Base-by-base conservation (phyloP, 306 rosid genomes). In the Quercus parvula region DNA sequence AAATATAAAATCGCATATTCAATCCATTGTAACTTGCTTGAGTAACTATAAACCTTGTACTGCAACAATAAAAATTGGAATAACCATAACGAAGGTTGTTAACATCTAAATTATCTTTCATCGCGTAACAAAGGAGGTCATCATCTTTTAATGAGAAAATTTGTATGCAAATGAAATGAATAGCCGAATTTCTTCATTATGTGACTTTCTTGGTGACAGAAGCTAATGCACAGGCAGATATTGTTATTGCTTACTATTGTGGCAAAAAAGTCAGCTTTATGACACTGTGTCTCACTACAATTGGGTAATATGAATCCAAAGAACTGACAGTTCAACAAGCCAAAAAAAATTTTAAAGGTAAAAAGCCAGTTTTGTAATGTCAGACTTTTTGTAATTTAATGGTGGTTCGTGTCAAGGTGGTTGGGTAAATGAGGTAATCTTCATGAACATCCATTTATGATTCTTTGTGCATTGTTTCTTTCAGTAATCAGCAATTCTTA, bases 1-100 rank as follows among this genome's bases (percentile, higher is more conserved):
- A 58, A 38, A 82, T 54, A 58, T 58, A 35, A 56, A 38, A 81
- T 24, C 35, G 19, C 77, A 71, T 56, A 30, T 33, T 35, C 35
- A 27, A 64, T 30, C 52, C 72, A 68, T 22, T 64, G 31, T 31
- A 35, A 33, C 51, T 67, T 18, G 52, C 52, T 67, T 2, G 27
- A 19, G 25, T 35, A 35, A 67, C 52, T 31, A 33, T n/a, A 67
- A 33, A 35, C 51, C 27, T 67, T 8, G 27, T 35, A 19, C 17
- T 64, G 13, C 52, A 67, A 35, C 52, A 35, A 67, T 9, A 33
- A n/a, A 35, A 49, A 49, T 49, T 49, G 54, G 15, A 49, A 49
- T 46, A 46, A 49, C 10, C 12, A 59, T 59, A 22, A 22, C 1
- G 8, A 28, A 28, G 19, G 70, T 0, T 33, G 51, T 71, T 62